Percentiles rank a stretch among this genome's conserved stretches.
These are phyloP conservation scores for Talaromyces borbonicus DNA, from an alignment of 495 filamentous ascomycete species.

Conservation along the genomic window DNA sequence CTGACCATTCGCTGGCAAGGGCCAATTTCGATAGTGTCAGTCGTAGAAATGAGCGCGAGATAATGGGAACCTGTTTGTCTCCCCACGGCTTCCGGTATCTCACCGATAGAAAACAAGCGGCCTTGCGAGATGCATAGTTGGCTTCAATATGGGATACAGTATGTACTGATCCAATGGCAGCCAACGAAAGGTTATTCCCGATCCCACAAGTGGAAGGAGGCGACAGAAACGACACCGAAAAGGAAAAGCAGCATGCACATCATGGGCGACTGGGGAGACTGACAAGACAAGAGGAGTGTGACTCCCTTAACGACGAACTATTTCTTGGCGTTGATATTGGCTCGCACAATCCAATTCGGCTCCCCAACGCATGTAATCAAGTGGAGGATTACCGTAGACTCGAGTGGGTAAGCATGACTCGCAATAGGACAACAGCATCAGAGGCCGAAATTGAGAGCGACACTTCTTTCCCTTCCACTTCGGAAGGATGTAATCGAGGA, in stretches of 20 bases:
- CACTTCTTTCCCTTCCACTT: no score
- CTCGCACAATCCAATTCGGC: no score
- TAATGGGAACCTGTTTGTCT: neutral
- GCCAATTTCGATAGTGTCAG: neutral
- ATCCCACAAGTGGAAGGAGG: neutral
- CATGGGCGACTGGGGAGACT: neutral
- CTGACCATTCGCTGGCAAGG: neutral
- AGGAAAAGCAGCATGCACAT: constrained; percentile 1
- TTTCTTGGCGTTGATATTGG: constrained; percentile 5
- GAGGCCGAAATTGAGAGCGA: no score
- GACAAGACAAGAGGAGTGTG: neutral
- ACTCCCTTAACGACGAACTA: neutral
- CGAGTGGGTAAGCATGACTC: neutral
- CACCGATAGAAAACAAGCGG: neutral
- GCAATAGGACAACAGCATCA: neutral
- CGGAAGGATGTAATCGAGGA: no score
- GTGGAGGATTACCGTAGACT: no score
- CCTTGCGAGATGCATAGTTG: neutral
- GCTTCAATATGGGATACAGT: neutral
- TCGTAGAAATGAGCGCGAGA: neutral
- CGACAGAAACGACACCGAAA: neutral
- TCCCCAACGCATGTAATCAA: no score
- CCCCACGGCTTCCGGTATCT: neutral
- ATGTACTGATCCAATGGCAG: neutral
- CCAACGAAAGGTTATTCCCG: neutral